Evolutionary conservation across 805 yeast genomes (phyloP), one percentile per base, ranked within the genome.

Genomic region (Schwanniomyces yamadae): DNA sequence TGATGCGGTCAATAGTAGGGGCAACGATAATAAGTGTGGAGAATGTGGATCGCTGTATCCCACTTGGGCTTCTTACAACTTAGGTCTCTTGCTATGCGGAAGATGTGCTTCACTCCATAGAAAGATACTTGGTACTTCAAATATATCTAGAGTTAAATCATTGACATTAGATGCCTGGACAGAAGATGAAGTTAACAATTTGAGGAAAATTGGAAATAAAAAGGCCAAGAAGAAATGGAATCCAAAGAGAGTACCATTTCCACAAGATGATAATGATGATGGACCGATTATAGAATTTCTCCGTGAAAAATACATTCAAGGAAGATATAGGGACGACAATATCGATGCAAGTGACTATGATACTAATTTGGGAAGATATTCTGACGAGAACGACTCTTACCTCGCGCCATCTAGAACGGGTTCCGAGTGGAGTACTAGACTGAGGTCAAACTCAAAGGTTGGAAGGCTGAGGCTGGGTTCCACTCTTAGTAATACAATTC

Each of bases 91-190:
- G 40, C 64, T 87, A 12, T 87, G 95, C 64, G 93, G 93, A 11
- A 66, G 93, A 45, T 87, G 95, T 70, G 91, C 95, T 6, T 78
- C 86, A 3, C 71, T 80, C 22, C 95, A 87, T 58, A 68, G 87
- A 41, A 74, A 75, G 37, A 65, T 85, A 28, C 52, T 68, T 15
- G 63, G 62, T 0, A 85, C 88, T 0, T 48, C 69, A 2, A 78
- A 78, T 26, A 59, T 81, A 9, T 80, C 90, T 4, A 61, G 67
- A 33, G 86, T 85, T 6, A 84, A 84, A 50, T 82, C 90, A 0
- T 63, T 87, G 36, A 78, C 89, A 4, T 66, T 83, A 54, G 95
- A 87, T 47, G 59, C 66, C 3, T 87, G 95, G 95, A 46, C 69
- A 1, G 55, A 55, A 4, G 66, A 65, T 5, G 87, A 87, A 50